Percentiles rank a stretch among this genome's conserved stretches.
Conservation (phyloP, 768 basidiomycete genomes). For the Leccinum ochraceum region DNA sequence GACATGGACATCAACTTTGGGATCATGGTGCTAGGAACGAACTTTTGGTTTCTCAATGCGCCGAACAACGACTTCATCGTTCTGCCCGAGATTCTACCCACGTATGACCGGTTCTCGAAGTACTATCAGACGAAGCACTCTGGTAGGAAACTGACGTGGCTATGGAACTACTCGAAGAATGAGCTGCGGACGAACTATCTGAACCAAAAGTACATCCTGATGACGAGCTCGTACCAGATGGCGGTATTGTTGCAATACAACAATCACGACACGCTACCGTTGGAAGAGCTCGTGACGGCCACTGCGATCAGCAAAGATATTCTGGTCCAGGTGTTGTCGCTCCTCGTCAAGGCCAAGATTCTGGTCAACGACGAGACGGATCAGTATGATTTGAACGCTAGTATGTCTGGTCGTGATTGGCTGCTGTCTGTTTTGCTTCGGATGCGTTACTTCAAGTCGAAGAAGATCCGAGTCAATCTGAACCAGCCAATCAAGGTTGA, state of each 20-base stretch:
- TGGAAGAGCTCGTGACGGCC: slow-evolving; percentile 76
- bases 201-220: slow-evolving; percentile 93
- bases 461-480: slow-evolving; percentile 90
- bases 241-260: slow-evolving; percentile 96
- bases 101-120: slow-evolving; percentile 87
- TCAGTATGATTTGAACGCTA: slow-evolving; percentile 90
- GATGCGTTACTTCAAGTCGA: slow-evolving; percentile 68
- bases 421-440: neutral
- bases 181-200: slow-evolving; percentile 93
- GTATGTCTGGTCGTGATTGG: slow-evolving; percentile 33
- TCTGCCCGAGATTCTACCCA: slow-evolving; percentile 81
- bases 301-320: slow-evolving; percentile 83
- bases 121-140: slow-evolving; percentile 95
- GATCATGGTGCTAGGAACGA: slow-evolving; percentile 92
- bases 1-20: slow-evolving; percentile 90
- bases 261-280: slow-evolving; percentile 79
- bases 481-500: slow-evolving; percentile 95
- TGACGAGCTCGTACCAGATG: slow-evolving; percentile 95
- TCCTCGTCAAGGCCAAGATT: slow-evolving; percentile 85
- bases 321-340: slow-evolving; percentile 58
- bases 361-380: slow-evolving; percentile 86
- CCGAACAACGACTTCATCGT: slow-evolving; percentile 86
- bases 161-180: slow-evolving; percentile 98
- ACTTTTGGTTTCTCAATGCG: slow-evolving; percentile 92
- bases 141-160: slow-evolving; percentile 94